Conservation (phyloP, 1,284 basidiomycete genomes). For the Fistulina hepatica region DNA sequence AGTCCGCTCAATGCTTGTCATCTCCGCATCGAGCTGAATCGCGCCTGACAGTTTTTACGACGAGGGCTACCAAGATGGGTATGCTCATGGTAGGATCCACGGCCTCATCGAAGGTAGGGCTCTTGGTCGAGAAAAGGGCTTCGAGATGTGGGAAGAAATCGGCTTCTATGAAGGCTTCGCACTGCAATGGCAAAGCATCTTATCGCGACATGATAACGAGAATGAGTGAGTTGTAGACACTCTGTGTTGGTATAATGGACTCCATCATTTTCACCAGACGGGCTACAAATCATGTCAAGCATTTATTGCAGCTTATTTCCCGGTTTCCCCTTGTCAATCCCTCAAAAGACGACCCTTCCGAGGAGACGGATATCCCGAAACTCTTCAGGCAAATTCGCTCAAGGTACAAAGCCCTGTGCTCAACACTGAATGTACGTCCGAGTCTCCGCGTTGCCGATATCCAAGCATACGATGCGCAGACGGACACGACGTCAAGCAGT, state of each 20-base stretch:
- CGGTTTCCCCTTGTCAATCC: slow-evolving; percentile 75
- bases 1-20: slow-evolving; percentile 29
- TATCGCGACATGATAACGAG: slow-evolving; percentile 26
- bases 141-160: slow-evolving; percentile 94
- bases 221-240: slow-evolving; percentile 36
- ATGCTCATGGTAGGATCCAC: slow-evolving; percentile 78
- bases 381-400: slow-evolving; percentile 81
- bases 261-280: slow-evolving; percentile 32
- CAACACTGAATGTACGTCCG: slow-evolving; percentile 69
- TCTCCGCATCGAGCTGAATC: slow-evolving; percentile 7
- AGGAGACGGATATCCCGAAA: slow-evolving; percentile 61
- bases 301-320: slow-evolving; percentile 60
- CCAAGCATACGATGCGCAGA: slow-evolving; percentile 1
- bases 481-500: too few species aligned
- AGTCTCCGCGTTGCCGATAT: slow-evolving; percentile 32
- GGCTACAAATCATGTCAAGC: slow-evolving; percentile 50
- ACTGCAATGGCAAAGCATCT: slow-evolving; percentile 50
- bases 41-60: slow-evolving; percentile 59
- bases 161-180: slow-evolving; percentile 89
- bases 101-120: slow-evolving; percentile 89
- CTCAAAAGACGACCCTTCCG: slow-evolving; percentile 27
- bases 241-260: background rate
- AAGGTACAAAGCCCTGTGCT: slow-evolving; percentile 79
- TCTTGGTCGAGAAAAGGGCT: slow-evolving; percentile 84
- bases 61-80: slow-evolving; percentile 67